Percentiles rank a stretch among this genome's conserved stretches.
Evolutionary conservation across 495 filamentous ascomycete species (phyloP).

Genomic region (Hypoxylon crocopeplum): DNA sequence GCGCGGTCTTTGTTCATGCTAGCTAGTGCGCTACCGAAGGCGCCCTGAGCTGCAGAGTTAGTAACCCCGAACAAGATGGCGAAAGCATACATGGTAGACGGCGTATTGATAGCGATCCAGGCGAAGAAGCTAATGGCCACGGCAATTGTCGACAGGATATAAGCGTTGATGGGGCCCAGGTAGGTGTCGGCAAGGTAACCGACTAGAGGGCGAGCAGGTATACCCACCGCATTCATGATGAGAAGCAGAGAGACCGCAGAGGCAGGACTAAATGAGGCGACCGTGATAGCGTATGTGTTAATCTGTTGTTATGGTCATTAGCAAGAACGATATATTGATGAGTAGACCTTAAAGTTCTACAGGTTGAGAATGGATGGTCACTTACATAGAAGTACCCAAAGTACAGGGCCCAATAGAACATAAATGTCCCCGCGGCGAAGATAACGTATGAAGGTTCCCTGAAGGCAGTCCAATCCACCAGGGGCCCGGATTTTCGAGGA

Average conservation of each 20-base stretch:
- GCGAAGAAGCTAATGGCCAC: conserved; percentile 45
- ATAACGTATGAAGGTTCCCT: conserved; percentile 49
- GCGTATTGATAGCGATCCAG: conserved; percentile 48
- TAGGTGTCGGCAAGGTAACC: conserved; percentile 50
- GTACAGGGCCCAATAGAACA: conserved; percentile 53
- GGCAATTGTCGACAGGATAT: conserved; percentile 37
- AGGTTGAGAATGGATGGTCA: background rate
- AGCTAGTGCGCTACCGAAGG: conserved; percentile 47
- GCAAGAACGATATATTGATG: background rate
- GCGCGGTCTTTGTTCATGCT: conserved; percentile 48
- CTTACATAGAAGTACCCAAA: conserved; percentile 57
- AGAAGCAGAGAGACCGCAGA: conserved; percentile 51
- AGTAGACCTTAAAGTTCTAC: background rate
- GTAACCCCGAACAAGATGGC: conserved; percentile 49
- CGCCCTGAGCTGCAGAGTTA: conserved; percentile 48
- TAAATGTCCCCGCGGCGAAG: conserved; percentile 46
- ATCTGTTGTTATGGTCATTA: conserved; percentile 20
- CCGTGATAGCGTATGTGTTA: conserved; percentile 48
- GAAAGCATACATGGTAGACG: conserved; percentile 51
- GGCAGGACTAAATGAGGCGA: conserved; percentile 47
- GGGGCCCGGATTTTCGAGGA: conserved; percentile 42
- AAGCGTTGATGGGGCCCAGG: conserved; percentile 51
- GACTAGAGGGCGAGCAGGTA: conserved; percentile 45
- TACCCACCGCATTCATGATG: conserved; percentile 50
- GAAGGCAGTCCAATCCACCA: conserved; percentile 53